A percentile compares a stretch with the other conserved stretches of the same genome.
Conservation (phyloP, 176 grass and related monocot species). For the Carex cristatella region DNA sequence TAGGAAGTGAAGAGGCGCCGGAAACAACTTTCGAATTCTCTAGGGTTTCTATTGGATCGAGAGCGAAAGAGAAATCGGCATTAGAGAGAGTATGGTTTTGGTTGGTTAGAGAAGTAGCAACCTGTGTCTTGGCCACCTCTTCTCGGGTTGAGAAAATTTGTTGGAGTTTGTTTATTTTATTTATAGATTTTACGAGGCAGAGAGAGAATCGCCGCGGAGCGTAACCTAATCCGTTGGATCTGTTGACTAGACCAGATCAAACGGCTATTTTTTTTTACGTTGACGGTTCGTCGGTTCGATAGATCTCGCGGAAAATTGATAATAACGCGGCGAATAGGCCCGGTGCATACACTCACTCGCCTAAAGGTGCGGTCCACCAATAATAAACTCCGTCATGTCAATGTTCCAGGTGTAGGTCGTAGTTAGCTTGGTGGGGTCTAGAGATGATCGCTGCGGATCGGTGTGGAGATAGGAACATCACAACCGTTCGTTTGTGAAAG, state of each 20-base stretch:
- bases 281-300: conserved; percentile 2
- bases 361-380: not conserved
- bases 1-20: not conserved
- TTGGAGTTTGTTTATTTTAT: conserved; percentile 6
- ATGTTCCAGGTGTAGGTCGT: not conserved
- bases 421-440: not conserved
- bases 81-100: not conserved
- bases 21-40: not conserved
- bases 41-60: conserved; percentile 7
- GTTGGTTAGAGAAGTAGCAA: not conserved
- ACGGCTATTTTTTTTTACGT: not conserved
- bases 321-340: not conserved
- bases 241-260: conserved; percentile 8
- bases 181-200: conserved; percentile 8
- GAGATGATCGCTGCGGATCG: not conserved
- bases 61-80: conserved; percentile 16
- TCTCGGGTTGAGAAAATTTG: not conserved
- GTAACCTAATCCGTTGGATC: conserved; percentile 8
- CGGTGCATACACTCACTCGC: not conserved
- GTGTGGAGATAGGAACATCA: not conserved
- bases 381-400: not conserved
- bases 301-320: not conserved
- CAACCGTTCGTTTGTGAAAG: not conserved
- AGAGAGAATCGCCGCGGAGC: not conserved
- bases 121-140: not conserved